These are phyloP conservation scores for Rhodotorula graminis DNA, from an alignment of 768 basidiomycete species.

Conservation along the genomic window DNA sequence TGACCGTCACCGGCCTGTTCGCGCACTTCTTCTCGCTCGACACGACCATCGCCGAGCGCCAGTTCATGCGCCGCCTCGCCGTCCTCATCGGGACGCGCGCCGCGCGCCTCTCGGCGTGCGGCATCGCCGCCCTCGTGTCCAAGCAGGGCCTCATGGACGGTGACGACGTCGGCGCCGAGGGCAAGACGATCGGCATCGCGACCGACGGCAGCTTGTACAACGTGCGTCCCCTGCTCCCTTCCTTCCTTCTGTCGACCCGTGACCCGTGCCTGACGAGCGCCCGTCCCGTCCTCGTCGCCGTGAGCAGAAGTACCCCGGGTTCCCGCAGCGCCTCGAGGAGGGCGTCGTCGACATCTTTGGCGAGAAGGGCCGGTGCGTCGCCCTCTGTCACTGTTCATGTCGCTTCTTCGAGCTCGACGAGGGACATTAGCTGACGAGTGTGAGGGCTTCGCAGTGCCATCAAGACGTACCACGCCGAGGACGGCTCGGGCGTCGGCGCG, in stretches of 20 bases:
- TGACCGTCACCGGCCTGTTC: constrained; percentile 96
- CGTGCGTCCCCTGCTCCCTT: constrained; percentile 55
- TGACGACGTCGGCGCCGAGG: not conserved
- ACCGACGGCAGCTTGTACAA: constrained; percentile 95
- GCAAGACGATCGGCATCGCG: constrained; percentile 62
- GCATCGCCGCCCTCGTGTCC: constrained; percentile 91
- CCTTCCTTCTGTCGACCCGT: too few species aligned
- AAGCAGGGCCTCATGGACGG: constrained; percentile 85
- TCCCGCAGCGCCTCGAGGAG: constrained; percentile 85
- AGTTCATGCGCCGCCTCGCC: constrained; percentile 77
- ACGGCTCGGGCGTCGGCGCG: constrained; percentile 89
- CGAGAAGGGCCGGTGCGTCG: constrained; percentile 67
- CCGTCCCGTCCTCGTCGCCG: too few species aligned
- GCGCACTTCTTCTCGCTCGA: constrained; percentile 94
- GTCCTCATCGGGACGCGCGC: constrained; percentile 57
- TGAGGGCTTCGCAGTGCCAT: constrained; percentile 53
- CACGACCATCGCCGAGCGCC: constrained; percentile 90
- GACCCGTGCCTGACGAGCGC: not conserved
- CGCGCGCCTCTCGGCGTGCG: constrained; percentile 85
- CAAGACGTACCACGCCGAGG: constrained; percentile 76
- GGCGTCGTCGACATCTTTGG: constrained; percentile 93
- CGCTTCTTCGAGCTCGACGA: not conserved
- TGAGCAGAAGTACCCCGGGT: constrained; percentile 88
- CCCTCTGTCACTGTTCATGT: not conserved
- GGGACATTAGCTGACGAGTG: not conserved